Base-by-base conservation (phyloP, 176 grass and related monocot genomes). In the Oryza brachyantha region DNA sequence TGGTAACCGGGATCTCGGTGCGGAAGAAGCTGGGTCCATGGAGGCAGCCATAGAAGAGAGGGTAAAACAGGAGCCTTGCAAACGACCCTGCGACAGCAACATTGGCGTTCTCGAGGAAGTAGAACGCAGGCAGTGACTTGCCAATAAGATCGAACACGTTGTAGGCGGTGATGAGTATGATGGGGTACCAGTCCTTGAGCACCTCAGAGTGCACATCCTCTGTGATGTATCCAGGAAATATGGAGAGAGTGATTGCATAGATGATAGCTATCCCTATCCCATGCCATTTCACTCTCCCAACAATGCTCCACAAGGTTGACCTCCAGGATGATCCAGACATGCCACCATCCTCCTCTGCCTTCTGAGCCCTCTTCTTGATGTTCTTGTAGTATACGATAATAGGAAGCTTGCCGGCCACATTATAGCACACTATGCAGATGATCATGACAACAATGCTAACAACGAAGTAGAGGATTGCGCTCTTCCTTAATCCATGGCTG, bases 161-260 rank as follows among this genome's bases (percentile, higher is more conserved):
- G 84, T 91, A 98, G 46, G 92, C 92, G 9, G 66, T 74, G 14
- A 98, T 94, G 60, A 98, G 92, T 31, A 98, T 74, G 36, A 98
- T 93, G 1, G 96, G 90, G 48, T 98, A 98, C 96, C 96, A 98
- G 48, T 98, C 96, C 45, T 84, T 84, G 25, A 98, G 90, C 10
- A 71, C 28, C 61, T 93, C 92, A 2, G 96, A 98, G 75, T 94
- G 96, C 58, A 94, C 96, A 13, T 98, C 96, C 85, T 98, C 96
- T 13, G 96, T 98, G 70, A 98, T 87, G 84, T 79, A 98, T 26
- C 96, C 96, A 3, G 96, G 96, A 31, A 98, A 98, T 73, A 98
- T 98, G 50, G 96, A 98, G 13, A 94, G 79, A 1, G 96, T 98
- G 68, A 98, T 84, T 0, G 79, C 86, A 0, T 98, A 98, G 67